Evolutionary conservation across 1,284 basidiomycete species (phyloP).

Genomic region (Malassezia japonica): DNA sequence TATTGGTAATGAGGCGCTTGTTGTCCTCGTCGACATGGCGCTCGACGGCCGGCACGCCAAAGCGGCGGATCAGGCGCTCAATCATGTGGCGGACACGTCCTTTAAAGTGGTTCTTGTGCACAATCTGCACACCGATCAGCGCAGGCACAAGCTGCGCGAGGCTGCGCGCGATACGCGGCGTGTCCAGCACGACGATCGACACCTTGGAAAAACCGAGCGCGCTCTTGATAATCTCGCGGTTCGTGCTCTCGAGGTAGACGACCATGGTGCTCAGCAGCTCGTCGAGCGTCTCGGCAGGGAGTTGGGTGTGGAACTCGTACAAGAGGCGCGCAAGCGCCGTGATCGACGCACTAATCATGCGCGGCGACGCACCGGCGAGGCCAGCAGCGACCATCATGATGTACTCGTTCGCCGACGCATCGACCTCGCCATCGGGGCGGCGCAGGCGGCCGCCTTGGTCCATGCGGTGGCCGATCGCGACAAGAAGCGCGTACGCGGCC

Average conservation of each 20-base stretch:
- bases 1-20: conserved; percentile 74
- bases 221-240: conserved; percentile 95
- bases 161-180: conserved; percentile 64
- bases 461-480: conserved; percentile 91
- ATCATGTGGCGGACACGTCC: conserved; percentile 91
- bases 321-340: conserved; percentile 85
- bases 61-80: conserved; percentile 84
- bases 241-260: conserved; percentile 81
- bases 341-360: conserved; percentile 96
- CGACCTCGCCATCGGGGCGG: conserved; percentile 53
- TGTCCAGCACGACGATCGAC: conserved; percentile 70
- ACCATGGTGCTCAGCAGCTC: conserved; percentile 79
- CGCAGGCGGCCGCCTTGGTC: conserved; percentile 71
- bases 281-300: conserved; percentile 66
- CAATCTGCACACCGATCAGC: conserved; percentile 81
- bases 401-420: conserved; percentile 79
- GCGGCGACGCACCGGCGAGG: conserved; percentile 80
- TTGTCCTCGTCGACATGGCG: conserved; percentile 57
- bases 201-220: conserved; percentile 92
- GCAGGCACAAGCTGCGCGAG: conserved; percentile 71
- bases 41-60: conserved; percentile 72
- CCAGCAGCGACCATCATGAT: conserved; percentile 96
- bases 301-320: conserved; percentile 77
- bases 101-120: conserved; percentile 99
- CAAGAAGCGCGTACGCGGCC: conserved; percentile 80